Evolutionary conservation across 129 eudicot species (phyloP).

Genomic region (Sambucus nigra): DNA sequence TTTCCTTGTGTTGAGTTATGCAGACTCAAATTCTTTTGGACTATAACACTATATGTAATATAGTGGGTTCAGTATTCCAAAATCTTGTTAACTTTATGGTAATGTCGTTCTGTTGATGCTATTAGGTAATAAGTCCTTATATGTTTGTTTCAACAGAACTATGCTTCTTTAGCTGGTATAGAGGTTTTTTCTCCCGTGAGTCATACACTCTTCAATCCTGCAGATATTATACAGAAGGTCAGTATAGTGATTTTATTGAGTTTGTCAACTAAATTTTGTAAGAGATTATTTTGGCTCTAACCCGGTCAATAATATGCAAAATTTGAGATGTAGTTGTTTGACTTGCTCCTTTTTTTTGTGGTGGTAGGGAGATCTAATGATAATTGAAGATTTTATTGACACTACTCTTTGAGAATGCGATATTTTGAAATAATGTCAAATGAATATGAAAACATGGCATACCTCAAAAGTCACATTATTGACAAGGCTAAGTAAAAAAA

Average conservation of each 20-base stretch:
- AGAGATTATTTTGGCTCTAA: too few relatives aligned
- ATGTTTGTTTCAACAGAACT: constrained; percentile 27
- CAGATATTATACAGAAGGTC: constrained; percentile 68
- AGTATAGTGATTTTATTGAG: not conserved
- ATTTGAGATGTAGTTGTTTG: too few relatives aligned
- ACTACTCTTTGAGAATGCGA: too few relatives aligned
- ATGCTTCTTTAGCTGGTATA: constrained; percentile 51
- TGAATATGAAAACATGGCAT: too few relatives aligned
- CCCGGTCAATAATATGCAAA: too few relatives aligned
- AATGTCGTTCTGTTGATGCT: constrained; percentile 7
- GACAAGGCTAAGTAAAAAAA: too few relatives aligned
- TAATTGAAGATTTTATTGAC: too few relatives aligned
- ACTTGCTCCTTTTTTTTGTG: too few relatives aligned
- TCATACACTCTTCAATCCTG: constrained; percentile 88
- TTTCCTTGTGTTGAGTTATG: not conserved
- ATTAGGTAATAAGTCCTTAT: constrained; percentile 1
- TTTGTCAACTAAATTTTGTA: not conserved
- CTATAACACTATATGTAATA: not conserved
- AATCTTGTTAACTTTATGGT: not conserved
- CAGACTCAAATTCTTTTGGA: not conserved
- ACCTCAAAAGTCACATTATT: too few relatives aligned
- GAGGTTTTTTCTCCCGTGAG: constrained; percentile 84
- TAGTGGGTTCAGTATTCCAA: not conserved
- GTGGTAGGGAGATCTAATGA: too few relatives aligned
- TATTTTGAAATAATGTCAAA: too few relatives aligned